Evolutionary conservation across 257 asterid species (phyloP).

Genomic region (Solanum medicagineum): DNA sequence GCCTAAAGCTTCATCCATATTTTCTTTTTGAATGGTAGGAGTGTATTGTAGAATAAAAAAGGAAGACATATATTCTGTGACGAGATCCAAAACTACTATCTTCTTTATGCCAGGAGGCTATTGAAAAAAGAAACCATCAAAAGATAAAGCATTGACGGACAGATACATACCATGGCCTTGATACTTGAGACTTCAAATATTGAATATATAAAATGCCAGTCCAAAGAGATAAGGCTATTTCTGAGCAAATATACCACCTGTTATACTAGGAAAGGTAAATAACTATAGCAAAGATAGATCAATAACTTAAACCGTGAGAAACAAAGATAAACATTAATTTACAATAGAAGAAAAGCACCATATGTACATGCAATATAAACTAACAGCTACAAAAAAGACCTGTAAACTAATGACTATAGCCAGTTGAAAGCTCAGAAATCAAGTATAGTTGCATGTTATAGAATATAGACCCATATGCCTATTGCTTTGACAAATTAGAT

Average conservation of each 20-base stretch:
- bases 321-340: background rate
- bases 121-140: background rate
- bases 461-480: background rate
- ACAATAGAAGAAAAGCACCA: background rate
- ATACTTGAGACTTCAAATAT: slow-evolving; percentile 50
- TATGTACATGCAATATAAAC: background rate
- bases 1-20: background rate
- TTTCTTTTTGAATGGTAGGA: background rate
- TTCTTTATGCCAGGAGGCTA: background rate
- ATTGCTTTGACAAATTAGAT: background rate
- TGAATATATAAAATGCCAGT: slow-evolving; percentile 61
- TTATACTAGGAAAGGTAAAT: background rate
- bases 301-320: background rate
- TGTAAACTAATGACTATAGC: background rate
- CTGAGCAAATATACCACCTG: slow-evolving; percentile 96
- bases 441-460: background rate
- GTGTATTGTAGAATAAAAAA: background rate
- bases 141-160: background rate
- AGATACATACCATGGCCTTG: slow-evolving; percentile 70
- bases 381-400: background rate
- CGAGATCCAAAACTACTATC: background rate
- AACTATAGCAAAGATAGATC: background rate
- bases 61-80: background rate
- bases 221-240: slow-evolving; percentile 78
- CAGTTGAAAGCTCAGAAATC: background rate